phyloP scores from a whole-genome alignment of 148 eudicot species.

The Vaccinium macrocarpon region DNA sequence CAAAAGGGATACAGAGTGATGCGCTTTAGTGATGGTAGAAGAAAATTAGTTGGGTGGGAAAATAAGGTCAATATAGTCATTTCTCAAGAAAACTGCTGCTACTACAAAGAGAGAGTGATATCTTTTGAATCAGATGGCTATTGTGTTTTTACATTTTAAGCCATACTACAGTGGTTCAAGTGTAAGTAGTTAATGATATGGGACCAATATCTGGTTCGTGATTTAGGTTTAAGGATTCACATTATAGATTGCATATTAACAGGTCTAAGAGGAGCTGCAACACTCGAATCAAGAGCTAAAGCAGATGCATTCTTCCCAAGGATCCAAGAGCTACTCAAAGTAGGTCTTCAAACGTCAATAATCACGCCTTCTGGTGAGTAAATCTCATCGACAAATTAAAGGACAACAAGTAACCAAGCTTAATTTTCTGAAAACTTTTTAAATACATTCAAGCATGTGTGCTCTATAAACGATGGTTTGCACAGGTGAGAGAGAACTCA shows the following conservation, averaged over 20 bases:
- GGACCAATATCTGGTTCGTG: neutral
- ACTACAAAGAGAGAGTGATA: neutral
- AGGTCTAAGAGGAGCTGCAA: constrained; percentile 43
- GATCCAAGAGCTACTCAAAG: constrained; percentile 26
- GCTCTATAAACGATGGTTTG: neutral
- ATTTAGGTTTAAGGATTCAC: neutral
- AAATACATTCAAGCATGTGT: neutral
- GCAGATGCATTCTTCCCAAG: constrained; percentile 13
- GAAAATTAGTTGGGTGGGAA: neutral
- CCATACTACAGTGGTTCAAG: neutral
- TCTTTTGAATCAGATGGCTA: neutral
- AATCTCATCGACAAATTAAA: neutral
- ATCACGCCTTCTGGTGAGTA: constrained; percentile 37
- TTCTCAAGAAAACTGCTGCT: neutral
- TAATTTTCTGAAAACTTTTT: neutral
- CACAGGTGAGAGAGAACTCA: constrained; percentile 27
- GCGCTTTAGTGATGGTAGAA: neutral
- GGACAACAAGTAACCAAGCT: neutral
- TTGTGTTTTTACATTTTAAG: neutral
- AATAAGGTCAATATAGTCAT: no score
- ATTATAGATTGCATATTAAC: neutral
- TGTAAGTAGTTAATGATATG: neutral
- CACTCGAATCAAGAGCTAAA: constrained; percentile 26
- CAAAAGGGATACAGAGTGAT: neutral
- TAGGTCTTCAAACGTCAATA: constrained; percentile 26